A percentile compares a stretch with the other conserved stretches of the same genome.
Conservation (phyloP, 768 basidiomycete genomes). For the Coprinopsis sp. region DNA sequence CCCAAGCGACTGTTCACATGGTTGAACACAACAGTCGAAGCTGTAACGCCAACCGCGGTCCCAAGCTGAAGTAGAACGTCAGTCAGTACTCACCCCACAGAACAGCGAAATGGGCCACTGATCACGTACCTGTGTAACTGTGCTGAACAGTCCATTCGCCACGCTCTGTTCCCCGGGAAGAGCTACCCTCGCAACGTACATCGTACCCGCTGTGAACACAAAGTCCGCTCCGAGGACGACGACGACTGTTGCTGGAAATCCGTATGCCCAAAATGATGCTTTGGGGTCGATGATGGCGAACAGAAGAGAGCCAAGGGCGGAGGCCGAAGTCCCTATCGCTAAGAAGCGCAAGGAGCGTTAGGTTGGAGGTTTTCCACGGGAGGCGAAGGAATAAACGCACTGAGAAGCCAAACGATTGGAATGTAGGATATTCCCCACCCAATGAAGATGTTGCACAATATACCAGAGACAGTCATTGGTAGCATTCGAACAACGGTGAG, state of each 20-base stretch:
- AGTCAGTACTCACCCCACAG: not conserved
- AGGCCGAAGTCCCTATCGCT: conserved; percentile 52
- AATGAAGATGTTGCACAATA: conserved; percentile 60
- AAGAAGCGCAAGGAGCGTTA: not conserved
- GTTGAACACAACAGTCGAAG: conserved; percentile 70
- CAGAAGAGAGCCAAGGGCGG: conserved; percentile 52
- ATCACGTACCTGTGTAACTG: conserved; percentile 66
- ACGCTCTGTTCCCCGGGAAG: conserved; percentile 70
- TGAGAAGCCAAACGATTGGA: too few relatives aligned
- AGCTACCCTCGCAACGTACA: conserved; percentile 68
- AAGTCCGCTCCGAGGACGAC: conserved; percentile 77
- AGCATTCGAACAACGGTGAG: conserved; percentile 60
- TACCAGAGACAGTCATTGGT: conserved; percentile 67
- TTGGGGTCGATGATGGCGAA: conserved; percentile 62
- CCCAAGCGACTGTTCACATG: too few relatives aligned
- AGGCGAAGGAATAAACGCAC: conserved; percentile 48
- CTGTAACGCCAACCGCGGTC: conserved; percentile 62
- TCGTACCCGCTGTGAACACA: conserved; percentile 64
- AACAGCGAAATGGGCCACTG: not conserved
- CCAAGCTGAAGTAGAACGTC: conserved; percentile 46
- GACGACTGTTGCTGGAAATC: conserved; percentile 63
- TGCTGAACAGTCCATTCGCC: conserved; percentile 72
- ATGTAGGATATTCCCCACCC: too few relatives aligned
- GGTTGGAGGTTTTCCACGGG: not conserved
- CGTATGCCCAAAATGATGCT: conserved; percentile 67